Evolutionary conservation across 805 yeast genomes (phyloP).

Genomic region (Teunomyces pallodes): DNA sequence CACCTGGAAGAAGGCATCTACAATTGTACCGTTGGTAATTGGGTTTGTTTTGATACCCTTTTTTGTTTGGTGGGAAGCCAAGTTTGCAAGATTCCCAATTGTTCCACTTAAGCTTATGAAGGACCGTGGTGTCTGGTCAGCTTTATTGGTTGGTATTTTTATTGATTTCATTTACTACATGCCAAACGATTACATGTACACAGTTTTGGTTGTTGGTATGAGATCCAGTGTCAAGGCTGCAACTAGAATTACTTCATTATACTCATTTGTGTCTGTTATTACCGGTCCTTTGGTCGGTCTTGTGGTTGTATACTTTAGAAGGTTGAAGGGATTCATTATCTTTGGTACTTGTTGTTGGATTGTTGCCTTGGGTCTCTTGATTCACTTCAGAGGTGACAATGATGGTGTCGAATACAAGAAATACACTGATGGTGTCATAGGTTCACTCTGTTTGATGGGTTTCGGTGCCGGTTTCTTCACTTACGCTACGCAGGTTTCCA

Average conservation of each 20-base stretch:
- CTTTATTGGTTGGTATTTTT: slow-evolving; percentile 56
- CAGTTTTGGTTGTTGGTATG: slow-evolving; percentile 64
- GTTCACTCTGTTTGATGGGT: slow-evolving; percentile 61
- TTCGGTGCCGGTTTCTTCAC: slow-evolving; percentile 75
- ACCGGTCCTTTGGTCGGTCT: slow-evolving; percentile 60
- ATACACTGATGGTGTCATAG: slow-evolving; percentile 55
- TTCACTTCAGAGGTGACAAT: slow-evolving; percentile 51
- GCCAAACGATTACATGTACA: slow-evolving; percentile 68
- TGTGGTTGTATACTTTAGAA: slow-evolving; percentile 45
- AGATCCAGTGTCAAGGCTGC: slow-evolving; percentile 59
- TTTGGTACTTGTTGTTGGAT: slow-evolving; percentile 60
- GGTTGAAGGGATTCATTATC: slow-evolving; percentile 57
- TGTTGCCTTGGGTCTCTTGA: slow-evolving; percentile 58
- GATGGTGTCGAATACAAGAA: slow-evolving; percentile 31
- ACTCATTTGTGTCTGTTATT: slow-evolving; percentile 64
- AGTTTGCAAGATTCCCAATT: slow-evolving; percentile 58
- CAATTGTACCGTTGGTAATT: slow-evolving; percentile 67
- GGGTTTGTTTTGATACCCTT: slow-evolving; percentile 62
- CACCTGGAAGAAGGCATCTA: slow-evolving; percentile 58
- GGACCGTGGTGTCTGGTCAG: slow-evolving; percentile 74
- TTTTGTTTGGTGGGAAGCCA: slow-evolving; percentile 59
- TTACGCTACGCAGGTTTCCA: slow-evolving; percentile 59
- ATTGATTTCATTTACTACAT: slow-evolving; percentile 63
- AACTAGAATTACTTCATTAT: slow-evolving; percentile 59
- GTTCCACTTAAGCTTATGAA: slow-evolving; percentile 56